Base-by-base conservation (phyloP, 2,329 filamentous ascomycete species). In the Spiromastix sp. region DNA sequence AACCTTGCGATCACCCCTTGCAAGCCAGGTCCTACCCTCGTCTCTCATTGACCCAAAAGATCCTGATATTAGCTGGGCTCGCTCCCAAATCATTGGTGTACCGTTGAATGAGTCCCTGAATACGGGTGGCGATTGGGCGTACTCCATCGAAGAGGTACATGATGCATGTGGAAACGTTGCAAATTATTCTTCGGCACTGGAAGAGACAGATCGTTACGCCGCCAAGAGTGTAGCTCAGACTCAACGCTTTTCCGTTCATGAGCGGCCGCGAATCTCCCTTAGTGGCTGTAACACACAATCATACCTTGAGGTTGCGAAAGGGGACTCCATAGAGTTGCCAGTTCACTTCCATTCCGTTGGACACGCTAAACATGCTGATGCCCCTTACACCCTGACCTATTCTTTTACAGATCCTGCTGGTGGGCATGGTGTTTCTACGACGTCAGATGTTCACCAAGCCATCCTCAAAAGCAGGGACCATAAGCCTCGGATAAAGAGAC, bases 101-200 rank as follows among this genome's bases (percentile, higher is more conserved):
- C 78, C 85, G 4, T 64, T 98, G 38, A 96, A 94, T 51, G 93
- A 98, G 58, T 87, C 87, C 4, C 77, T 98, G 63, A 76, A 75
- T 32, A 70, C 71, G 5, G 73, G 81, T 34, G 91, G 89, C 11
- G 71, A 77, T 34, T 96, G 89, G 87, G 71, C 81, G 41, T 98
- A 96, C 54, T 79, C 81, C 1, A 78, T 98, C 35, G 85, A 95
- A 47, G 85, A 95, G 56, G 85, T 98, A 6, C 77, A 85, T 40
- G 91, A 98, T 63, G 89, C 78, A 2, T 81, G 87, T 46, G 87
- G 87, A 30, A 98, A 98, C 49, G 64, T 81, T 24, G 79, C 87
- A 40, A 81, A 78, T 43, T 98, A 94, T 53, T 52, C 54, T 11
- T 42, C 48, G 5, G 59, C 70, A 3, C 66, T 71, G 10, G 82